Conservation (phyloP, 805 yeast genomes). For the Blastobotrys americana region DNA sequence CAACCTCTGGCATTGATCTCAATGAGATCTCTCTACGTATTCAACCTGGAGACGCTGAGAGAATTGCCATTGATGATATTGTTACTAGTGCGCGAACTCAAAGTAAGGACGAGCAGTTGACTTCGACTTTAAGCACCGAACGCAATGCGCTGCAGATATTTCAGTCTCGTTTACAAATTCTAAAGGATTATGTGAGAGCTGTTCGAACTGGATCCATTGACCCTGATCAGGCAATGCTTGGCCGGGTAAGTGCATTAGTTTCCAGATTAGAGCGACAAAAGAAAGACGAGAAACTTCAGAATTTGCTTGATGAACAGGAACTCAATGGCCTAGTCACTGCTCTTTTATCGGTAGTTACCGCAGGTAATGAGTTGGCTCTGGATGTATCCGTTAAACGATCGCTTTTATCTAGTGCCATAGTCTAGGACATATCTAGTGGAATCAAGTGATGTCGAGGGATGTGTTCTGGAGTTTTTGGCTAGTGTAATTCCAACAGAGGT, state of each 20-base stretch:
- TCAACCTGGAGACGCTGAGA: slow-evolving; percentile 26
- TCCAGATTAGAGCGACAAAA: slow-evolving; percentile 11
- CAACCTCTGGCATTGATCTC: slow-evolving; percentile 11
- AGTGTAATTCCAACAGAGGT: no score
- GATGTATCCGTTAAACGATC: slow-evolving; percentile 18
- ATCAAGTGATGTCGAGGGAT: no score
- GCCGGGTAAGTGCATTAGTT: slow-evolving; percentile 19
- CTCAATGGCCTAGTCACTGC: slow-evolving; percentile 22
- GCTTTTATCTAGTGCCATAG: no score
- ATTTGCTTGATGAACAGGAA: slow-evolving; percentile 16
- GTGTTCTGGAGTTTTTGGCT: no score
- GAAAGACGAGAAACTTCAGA: slow-evolving; percentile 8
- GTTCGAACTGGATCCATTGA: slow-evolving; percentile 12
- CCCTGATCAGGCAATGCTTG: slow-evolving; percentile 17
- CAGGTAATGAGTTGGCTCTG: slow-evolving; percentile 17
- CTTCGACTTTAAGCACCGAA: slow-evolving; percentile 15
- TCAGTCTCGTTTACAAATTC: slow-evolving; percentile 15
- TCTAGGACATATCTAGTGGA: no score
- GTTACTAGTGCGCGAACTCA: slow-evolving; percentile 13
- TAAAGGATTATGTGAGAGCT: slow-evolving; percentile 18
- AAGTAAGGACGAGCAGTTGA: slow-evolving; percentile 8
- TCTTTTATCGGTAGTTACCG: slow-evolving; percentile 22
- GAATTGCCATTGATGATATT: slow-evolving; percentile 27
- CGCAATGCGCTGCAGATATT: slow-evolving; percentile 24
- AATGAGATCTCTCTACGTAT: slow-evolving; percentile 21